These are phyloP conservation scores for Ramaria sp. DNA, from an alignment of 768 basidiomycete genomes.

Conservation along the genomic window DNA sequence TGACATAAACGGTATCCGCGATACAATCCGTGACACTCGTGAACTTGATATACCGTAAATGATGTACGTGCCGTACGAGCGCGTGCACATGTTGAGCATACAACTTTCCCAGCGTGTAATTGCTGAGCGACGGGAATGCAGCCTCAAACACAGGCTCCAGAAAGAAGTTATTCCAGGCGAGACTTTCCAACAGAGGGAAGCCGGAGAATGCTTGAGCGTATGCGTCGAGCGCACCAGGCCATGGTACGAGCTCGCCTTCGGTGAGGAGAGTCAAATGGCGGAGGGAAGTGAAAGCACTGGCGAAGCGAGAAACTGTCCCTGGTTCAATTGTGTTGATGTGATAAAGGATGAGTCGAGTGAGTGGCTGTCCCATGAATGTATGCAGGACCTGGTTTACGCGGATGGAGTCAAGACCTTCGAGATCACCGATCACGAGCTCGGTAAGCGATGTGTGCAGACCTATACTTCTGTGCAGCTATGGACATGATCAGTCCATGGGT, in stretches of 20 bases:
- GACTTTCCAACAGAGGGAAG: background rate
- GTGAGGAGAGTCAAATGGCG: constrained; percentile 1
- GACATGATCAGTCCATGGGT: background rate
- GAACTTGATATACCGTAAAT: constrained; percentile 1
- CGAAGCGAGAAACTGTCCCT: background rate
- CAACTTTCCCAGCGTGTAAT: background rate
- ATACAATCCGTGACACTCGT: constrained; percentile 2
- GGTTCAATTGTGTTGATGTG: background rate
- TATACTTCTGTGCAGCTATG: background rate
- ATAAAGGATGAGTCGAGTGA: constrained; percentile 1
- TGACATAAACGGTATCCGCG: constrained; percentile 3
- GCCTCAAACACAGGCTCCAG: background rate
- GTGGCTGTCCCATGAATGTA: background rate
- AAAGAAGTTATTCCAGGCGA: constrained; percentile 7
- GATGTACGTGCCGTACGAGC: background rate
- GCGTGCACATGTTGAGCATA: background rate
- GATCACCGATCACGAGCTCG: constrained; percentile 7
- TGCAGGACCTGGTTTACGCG: constrained; percentile 2
- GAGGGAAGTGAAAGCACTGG: background rate
- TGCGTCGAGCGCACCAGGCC: constrained; percentile 3
- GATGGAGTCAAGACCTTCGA: background rate
- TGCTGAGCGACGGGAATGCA: background rate
- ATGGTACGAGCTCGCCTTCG: constrained; percentile 8
- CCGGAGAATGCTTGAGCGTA: background rate
- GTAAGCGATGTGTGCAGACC: background rate